phyloP scores from a whole-genome alignment of 495 filamentous ascomycete species.

The Jackrogersella minutella region DNA sequence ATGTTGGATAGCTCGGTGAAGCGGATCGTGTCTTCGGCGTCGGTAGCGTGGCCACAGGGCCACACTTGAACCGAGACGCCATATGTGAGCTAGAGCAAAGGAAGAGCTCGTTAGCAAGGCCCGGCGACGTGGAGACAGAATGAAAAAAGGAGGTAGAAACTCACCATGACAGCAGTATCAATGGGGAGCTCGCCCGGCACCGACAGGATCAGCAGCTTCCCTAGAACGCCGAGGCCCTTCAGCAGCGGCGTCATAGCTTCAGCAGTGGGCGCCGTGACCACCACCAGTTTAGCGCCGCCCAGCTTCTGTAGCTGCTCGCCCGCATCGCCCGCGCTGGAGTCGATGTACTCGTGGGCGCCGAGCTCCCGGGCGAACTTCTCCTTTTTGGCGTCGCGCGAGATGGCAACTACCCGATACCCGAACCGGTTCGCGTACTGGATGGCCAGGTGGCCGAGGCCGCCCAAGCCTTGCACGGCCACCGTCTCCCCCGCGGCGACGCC shows the following conservation, averaged over 20 bases:
- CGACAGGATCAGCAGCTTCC: constrained; percentile 67
- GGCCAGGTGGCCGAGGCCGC: constrained; percentile 71
- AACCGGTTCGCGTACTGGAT: constrained; percentile 70
- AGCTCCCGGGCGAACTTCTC: constrained; percentile 64
- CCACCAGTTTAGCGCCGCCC: constrained; percentile 66
- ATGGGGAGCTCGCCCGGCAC: constrained; percentile 58
- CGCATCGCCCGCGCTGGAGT: constrained; percentile 61
- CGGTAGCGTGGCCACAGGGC: constrained; percentile 65
- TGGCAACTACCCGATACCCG: constrained; percentile 68
- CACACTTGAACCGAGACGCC: constrained; percentile 64
- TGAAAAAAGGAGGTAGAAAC: no score
- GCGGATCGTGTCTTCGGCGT: constrained; percentile 72
- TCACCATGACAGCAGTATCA: constrained; percentile 57
- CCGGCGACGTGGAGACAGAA: no score
- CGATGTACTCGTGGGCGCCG: constrained; percentile 73
- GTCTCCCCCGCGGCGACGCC: constrained; percentile 59
- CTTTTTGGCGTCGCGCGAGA: constrained; percentile 65
- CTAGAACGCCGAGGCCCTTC: constrained; percentile 59
- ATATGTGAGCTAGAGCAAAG: no score
- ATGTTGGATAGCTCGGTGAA: no score
- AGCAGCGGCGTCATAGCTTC: constrained; percentile 62
- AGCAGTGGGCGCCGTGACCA: constrained; percentile 65
- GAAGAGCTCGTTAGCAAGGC: no score
- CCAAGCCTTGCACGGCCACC: constrained; percentile 70
- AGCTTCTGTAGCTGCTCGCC: constrained; percentile 60